These are phyloP conservation scores for Dipodascus geniculatus DNA, from an alignment of 805 yeast species.

Conservation along the genomic window DNA sequence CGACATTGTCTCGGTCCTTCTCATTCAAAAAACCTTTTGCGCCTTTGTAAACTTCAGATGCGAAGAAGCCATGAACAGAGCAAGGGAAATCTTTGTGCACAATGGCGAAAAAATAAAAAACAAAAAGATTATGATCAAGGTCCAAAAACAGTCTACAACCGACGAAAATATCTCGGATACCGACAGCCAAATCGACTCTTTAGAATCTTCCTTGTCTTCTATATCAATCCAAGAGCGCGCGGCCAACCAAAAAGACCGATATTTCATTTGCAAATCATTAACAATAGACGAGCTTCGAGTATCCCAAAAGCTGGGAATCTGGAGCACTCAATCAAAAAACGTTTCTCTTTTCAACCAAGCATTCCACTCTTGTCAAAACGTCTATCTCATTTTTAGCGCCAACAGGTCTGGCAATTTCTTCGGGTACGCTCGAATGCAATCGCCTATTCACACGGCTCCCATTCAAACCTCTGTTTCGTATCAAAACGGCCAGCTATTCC, in stretches of 20 bases:
- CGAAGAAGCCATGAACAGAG: background rate
- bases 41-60: background rate
- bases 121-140: background rate
- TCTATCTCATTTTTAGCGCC: background rate
- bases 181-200: background rate
- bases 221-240: background rate
- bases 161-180: background rate
- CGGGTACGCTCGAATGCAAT: background rate
- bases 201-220: background rate
- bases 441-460: background rate
- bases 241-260: background rate
- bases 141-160: background rate
- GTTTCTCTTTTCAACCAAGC: background rate
- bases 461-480: background rate
- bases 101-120: constrained; percentile 1
- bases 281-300: background rate
- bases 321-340: constrained; percentile 1
- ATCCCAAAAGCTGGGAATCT: background rate
- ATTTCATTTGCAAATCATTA: background rate
- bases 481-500: background rate
- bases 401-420: background rate
- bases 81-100: background rate
- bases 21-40: background rate
- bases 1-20: background rate
- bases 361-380: background rate